These are phyloP conservation scores for Kazachstania martiniae DNA, from an alignment of 805 yeast genomes.

Conservation along the genomic window DNA sequence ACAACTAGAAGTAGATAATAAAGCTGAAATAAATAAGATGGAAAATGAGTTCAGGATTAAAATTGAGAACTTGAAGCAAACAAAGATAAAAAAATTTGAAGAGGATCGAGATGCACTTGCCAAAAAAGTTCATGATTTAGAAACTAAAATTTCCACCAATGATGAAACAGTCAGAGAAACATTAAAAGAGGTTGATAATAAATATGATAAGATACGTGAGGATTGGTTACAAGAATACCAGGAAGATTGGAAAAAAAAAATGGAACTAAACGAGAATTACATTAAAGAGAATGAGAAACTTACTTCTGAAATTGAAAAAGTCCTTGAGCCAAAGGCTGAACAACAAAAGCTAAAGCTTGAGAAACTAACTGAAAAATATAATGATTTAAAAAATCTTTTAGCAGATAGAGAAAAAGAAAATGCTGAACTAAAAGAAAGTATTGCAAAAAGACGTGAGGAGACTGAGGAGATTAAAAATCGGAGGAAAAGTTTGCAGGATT, in stretches of 20 bases:
- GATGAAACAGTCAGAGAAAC: constrained; percentile 9
- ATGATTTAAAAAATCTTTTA: constrained; percentile 14
- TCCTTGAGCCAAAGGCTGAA: constrained; percentile 8
- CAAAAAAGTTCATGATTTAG: constrained; percentile 25
- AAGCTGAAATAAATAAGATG: constrained; percentile 29
- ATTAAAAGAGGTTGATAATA: constrained; percentile 11
- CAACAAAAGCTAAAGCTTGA: constrained; percentile 6
- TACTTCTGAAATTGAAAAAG: constrained; percentile 6
- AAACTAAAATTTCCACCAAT: constrained; percentile 15
- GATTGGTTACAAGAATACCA: constrained; percentile 21
- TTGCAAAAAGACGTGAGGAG: constrained; percentile 12
- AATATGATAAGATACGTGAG: constrained; percentile 11
- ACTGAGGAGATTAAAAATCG: constrained; percentile 7
- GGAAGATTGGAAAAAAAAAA: constrained; percentile 19
- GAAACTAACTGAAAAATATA: constrained; percentile 8
- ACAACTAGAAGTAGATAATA: constrained; percentile 27
- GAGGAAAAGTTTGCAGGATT: constrained; percentile 16
- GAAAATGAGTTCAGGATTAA: constrained; percentile 27
- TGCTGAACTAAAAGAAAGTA: constrained; percentile 17
- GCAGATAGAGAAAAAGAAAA: constrained; percentile 18
- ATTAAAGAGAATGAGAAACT: constrained; percentile 17
- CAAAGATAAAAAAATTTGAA: constrained; percentile 27
- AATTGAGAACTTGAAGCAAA: constrained; percentile 31
- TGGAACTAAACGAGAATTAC: constrained; percentile 20
- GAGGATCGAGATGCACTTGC: constrained; percentile 20